A percentile compares a stretch with the other conserved stretches of the same genome.
phyloP scores from a whole-genome alignment of 2,329 filamentous ascomycete species.

The Fulvia fulva region DNA sequence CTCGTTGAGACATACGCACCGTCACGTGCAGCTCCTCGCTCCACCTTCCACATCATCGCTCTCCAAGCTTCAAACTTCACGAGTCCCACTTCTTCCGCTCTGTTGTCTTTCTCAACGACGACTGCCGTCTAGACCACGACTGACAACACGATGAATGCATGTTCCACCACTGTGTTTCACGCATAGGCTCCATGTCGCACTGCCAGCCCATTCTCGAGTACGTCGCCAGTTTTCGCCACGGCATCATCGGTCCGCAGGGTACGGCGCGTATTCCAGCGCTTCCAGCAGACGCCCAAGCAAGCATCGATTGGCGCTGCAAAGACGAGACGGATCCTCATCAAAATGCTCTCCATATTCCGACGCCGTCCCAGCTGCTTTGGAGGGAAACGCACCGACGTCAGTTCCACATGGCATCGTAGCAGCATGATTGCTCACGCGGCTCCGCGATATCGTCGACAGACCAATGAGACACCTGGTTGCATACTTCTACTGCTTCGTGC shows the following conservation, averaged over 20 bases:
- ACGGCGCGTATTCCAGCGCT: conserved; percentile 5
- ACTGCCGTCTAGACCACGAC: neutral
- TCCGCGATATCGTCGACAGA: neutral
- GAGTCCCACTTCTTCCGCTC: neutral
- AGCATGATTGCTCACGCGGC: conserved; percentile 4
- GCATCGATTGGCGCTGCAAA: conserved; percentile 4
- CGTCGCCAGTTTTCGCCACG: neutral
- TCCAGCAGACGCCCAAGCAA: neutral
- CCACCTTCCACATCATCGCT: neutral
- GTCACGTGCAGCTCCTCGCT: too few relatives aligned
- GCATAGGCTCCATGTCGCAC: neutral
- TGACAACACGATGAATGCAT: neutral
- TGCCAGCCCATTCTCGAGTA: neutral
- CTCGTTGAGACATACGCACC: too few relatives aligned
- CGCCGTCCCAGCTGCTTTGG: neutral
- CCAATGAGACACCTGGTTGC: conserved; percentile 10
- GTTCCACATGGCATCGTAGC: conserved; percentile 7
- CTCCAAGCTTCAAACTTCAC: too few relatives aligned
- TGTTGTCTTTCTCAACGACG: neutral
- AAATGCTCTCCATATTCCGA: neutral
- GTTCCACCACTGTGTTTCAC: neutral
- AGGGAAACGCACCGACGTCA: neutral
- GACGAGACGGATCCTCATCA: neutral
- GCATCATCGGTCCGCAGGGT: neutral
- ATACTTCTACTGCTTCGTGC: conserved; percentile 1